Evolutionary conservation across 2,329 filamentous ascomycete genomes (phyloP).

Genomic region (Phyllosticta ampelicida): DNA sequence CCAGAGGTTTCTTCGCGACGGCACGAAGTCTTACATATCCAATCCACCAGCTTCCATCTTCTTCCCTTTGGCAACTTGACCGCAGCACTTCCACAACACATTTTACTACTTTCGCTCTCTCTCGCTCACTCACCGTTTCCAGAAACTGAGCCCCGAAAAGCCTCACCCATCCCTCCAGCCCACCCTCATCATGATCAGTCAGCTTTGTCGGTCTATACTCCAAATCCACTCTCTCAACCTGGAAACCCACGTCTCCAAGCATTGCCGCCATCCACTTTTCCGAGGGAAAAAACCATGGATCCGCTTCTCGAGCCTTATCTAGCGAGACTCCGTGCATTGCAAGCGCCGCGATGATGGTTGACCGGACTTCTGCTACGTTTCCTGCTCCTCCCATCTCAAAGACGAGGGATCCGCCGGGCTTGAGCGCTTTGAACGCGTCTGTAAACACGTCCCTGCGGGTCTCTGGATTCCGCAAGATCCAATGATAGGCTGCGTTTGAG

Average conservation of each 20-base stretch:
- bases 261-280: conserved; percentile 43
- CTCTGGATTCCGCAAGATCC: conserved; percentile 37
- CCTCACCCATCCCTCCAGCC: conserved; percentile 55
- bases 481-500: conserved; percentile 35
- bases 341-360: conserved; percentile 46
- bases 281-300: conserved; percentile 65
- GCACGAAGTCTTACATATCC: conserved; percentile 38
- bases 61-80: conserved; percentile 40
- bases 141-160: conserved; percentile 52
- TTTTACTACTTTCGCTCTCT: conserved; percentile 43
- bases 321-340: conserved; percentile 41
- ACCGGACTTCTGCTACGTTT: conserved; percentile 53
- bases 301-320: conserved; percentile 36
- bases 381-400: conserved; percentile 66
- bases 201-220: conserved; percentile 54
- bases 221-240: conserved; percentile 41
- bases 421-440: conserved; percentile 42
- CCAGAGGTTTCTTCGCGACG: conserved; percentile 9
- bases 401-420: conserved; percentile 46
- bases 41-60: conserved; percentile 42
- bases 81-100: conserved; percentile 47
- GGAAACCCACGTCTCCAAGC: conserved; percentile 31
- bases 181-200: conserved; percentile 36
- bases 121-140: conserved; percentile 38
- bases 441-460: conserved; percentile 44